Conservation (phyloP, 176 grass and related monocot genomes). For the Musa itinerans region DNA sequence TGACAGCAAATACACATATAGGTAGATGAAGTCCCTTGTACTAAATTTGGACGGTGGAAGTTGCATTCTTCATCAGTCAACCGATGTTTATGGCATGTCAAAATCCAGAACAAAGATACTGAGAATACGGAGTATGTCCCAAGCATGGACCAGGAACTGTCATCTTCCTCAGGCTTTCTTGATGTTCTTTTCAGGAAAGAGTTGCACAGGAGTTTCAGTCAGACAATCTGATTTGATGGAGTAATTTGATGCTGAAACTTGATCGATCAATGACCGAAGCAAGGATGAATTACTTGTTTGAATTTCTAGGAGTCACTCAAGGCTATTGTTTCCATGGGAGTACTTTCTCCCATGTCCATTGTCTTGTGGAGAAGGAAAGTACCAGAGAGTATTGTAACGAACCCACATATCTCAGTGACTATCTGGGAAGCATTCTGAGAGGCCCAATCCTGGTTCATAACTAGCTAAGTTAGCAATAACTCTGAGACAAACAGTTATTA, state of each 20-base stretch:
- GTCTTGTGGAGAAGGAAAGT: slow-evolving; percentile 40
- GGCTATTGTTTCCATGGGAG: not conserved
- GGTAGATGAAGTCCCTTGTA: not conserved
- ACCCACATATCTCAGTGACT: slow-evolving; percentile 34
- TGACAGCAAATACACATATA: not conserved
- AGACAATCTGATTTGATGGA: not conserved
- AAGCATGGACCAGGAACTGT: not conserved
- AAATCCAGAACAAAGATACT: too few species aligned
- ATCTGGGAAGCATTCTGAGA: slow-evolving; percentile 34
- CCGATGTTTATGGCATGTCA: too few species aligned
- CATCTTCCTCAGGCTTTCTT: not conserved
- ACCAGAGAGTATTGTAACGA: slow-evolving; percentile 37
- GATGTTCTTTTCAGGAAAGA: not conserved
- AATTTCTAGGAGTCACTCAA: not conserved
- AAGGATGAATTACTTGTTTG: not conserved
- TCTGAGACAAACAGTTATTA: not conserved
- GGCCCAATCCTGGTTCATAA: slow-evolving; percentile 32
- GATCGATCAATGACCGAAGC: not conserved
- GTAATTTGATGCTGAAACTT: not conserved
- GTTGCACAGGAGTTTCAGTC: not conserved
- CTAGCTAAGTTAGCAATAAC: not conserved
- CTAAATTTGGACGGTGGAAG: not conserved
- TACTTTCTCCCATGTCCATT: slow-evolving; percentile 22
- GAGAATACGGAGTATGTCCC: too few species aligned
- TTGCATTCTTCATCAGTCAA: too few species aligned